Evolutionary conservation across 2,329 filamentous ascomycete species (phyloP).

Genomic region (Lachnellula willkommii): DNA sequence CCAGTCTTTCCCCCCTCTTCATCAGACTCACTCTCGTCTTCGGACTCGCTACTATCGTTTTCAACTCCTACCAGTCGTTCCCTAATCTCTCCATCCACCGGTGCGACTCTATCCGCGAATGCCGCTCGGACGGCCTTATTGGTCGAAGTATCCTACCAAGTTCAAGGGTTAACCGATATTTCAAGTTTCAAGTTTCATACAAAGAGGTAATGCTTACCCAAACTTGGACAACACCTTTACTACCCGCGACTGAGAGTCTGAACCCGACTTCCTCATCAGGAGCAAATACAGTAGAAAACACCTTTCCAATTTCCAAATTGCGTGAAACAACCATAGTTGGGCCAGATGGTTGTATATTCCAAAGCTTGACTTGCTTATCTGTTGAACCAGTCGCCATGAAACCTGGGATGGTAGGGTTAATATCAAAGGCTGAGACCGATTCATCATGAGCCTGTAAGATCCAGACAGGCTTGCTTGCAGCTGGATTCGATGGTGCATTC

Average conservation of each 20-base stretch:
- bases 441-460: slow-evolving; percentile 93
- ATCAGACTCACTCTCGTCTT: slow-evolving; percentile 53
- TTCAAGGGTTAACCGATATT: slow-evolving; percentile 8
- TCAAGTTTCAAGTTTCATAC: background rate
- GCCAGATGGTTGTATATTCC: slow-evolving; percentile 78
- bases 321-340: slow-evolving; percentile 88
- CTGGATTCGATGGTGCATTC: slow-evolving; percentile 65
- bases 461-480: slow-evolving; percentile 81
- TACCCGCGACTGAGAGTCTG: slow-evolving; percentile 86
- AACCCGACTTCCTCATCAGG: slow-evolving; percentile 89
- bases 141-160: slow-evolving; percentile 51
- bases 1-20: slow-evolving; percentile 42
- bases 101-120: slow-evolving; percentile 68
- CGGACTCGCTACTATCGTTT: slow-evolving; percentile 59
- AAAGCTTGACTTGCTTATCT: slow-evolving; percentile 93
- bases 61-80: slow-evolving; percentile 75
- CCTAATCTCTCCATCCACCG: slow-evolving; percentile 55
- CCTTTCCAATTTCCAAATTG: slow-evolving; percentile 88
- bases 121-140: slow-evolving; percentile 79
- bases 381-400: slow-evolving; percentile 91
- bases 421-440: slow-evolving; percentile 84
- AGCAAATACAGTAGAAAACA: slow-evolving; percentile 86
- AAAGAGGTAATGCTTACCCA: slow-evolving; percentile 59
- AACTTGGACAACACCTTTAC: slow-evolving; percentile 85
- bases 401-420: slow-evolving; percentile 84